Evolutionary conservation across 768 basidiomycete genomes (phyloP), one percentile per base, ranked within the genome.

Genomic region (Dendrothele bispora): DNA sequence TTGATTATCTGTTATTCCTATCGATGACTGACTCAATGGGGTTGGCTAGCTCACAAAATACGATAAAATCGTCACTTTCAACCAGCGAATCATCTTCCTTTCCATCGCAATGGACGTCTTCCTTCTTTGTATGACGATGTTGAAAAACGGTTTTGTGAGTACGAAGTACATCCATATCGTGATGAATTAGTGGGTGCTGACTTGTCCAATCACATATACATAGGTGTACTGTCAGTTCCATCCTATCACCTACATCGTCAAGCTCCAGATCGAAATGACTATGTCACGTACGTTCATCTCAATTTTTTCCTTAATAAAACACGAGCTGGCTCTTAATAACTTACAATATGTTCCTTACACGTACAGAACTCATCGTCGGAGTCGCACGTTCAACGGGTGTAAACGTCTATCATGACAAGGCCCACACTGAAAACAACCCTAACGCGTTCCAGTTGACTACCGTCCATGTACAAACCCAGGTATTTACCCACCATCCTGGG

Each of bases 241-340:
- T 22, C 41, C 41, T 6, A 30, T 32, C 29, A 18, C 20, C 15
- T 44, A 44, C 43, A 44, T 44, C 6, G 43, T 32, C 10, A 43
- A 43, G 43, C 43, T 30, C 43, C 4, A 43, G 10, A 32, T 43
- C 17, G 43, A 43, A 22, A 32, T 43, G 43, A 32, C 26, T 24
- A 43, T 43, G 43, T 43, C 28, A 17, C 43, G 43, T 44, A 44
- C 11, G 28, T 30, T 20, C n/a, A 10, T n/a, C 22, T 34, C 10
- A n/a, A n/a, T n/a, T n/a, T n/a, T n/a, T n/a, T n/a, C n/a, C n/a
- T n/a, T n/a, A n/a, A n/a, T n/a, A n/a, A n/a, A n/a, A n/a, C n/a
- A n/a, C n/a, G n/a, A n/a, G n/a, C n/a, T n/a, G n/a, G n/a, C n/a
- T n/a, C n/a, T n/a, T n/a, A n/a, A n/a, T n/a, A n/a, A 10, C 5